These are phyloP conservation scores for Inosperma sp. DNA, from an alignment of 768 basidiomycete species.

Conservation along the genomic window DNA sequence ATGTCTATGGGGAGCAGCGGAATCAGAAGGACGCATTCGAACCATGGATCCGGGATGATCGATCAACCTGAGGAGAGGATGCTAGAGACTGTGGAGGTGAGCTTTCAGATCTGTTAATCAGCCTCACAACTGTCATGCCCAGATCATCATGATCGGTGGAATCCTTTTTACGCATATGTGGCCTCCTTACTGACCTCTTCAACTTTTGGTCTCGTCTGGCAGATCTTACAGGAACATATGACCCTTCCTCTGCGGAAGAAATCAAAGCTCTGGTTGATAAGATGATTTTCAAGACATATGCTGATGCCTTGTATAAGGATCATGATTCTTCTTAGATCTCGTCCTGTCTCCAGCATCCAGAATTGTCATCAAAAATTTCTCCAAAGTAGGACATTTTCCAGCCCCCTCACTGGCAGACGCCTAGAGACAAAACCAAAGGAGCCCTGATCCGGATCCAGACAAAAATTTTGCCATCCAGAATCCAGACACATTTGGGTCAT, in stretches of 20 bases:
- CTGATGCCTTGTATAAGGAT: conserved; percentile 6
- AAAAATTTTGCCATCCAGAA: no score
- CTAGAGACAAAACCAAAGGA: no score
- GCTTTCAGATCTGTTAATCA: conserved; percentile 10
- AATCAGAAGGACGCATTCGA: conserved; percentile 14
- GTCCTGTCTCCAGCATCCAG: no score
- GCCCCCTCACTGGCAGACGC: no score
- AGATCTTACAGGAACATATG: conserved; percentile 10
- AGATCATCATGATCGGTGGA: conserved; percentile 18
- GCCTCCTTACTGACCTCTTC: conserved; percentile 21
- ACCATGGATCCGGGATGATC: conserved; percentile 19
- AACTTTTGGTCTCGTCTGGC: conserved; percentile 16
- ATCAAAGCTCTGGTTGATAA: conserved; percentile 11
- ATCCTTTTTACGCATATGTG: conserved; percentile 20
- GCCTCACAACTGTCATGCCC: conserved; percentile 8
- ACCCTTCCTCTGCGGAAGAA: conserved; percentile 14
- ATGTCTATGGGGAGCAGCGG: conserved; percentile 18
- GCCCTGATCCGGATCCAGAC: no score
- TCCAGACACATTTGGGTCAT: no score
- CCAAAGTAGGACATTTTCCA: no score
- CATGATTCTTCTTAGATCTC: no score
- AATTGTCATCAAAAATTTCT: no score
- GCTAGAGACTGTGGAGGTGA: conserved; percentile 15
- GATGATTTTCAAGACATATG: conserved; percentile 12
- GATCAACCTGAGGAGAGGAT: conserved; percentile 17